Conservation (phyloP, 371 early-diverging fungal genomes). For the Umbelopsis sp. region DNA sequence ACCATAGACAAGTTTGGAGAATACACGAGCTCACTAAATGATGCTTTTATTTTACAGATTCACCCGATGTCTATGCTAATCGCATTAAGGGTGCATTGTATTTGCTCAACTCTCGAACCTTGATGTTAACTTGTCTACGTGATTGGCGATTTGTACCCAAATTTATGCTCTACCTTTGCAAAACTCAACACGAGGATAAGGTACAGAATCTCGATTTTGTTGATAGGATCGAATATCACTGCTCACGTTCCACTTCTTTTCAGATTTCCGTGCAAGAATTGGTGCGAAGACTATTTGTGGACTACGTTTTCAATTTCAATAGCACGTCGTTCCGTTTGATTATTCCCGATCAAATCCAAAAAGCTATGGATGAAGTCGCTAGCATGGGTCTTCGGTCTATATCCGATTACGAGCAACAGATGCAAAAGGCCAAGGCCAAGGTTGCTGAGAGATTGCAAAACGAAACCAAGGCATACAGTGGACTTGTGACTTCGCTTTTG, state of each 20-base stretch:
- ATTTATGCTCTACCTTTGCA: conserved; percentile 65
- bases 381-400: conserved; percentile 15
- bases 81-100: conserved; percentile 83
- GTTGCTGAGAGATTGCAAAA: conserved; percentile 31
- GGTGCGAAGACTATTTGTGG: conserved; percentile 66
- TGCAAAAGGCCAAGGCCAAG: conserved; percentile 22
- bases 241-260: background rate
- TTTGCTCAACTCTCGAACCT: conserved; percentile 57
- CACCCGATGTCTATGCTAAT: conserved; percentile 48
- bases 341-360: conserved; percentile 27
- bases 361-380: conserved; percentile 25
- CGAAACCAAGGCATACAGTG: conserved; percentile 29
- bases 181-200: conserved; percentile 81
- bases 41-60: conserved; percentile 19
- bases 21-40: background rate
- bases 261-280: conserved; percentile 74
- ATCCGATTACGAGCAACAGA: conserved; percentile 20
- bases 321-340: conserved; percentile 46
- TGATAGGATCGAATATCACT: too few relatives aligned
- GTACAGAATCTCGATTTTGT: conserved; percentile 22
- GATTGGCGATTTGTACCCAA: conserved; percentile 67
- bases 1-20: background rate
- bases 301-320: conserved; percentile 58
- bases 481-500: conserved; percentile 41
- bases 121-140: conserved; percentile 60